Conservation (phyloP, 495 filamentous ascomycete species). For the Elasticomyces elasticus region DNA sequence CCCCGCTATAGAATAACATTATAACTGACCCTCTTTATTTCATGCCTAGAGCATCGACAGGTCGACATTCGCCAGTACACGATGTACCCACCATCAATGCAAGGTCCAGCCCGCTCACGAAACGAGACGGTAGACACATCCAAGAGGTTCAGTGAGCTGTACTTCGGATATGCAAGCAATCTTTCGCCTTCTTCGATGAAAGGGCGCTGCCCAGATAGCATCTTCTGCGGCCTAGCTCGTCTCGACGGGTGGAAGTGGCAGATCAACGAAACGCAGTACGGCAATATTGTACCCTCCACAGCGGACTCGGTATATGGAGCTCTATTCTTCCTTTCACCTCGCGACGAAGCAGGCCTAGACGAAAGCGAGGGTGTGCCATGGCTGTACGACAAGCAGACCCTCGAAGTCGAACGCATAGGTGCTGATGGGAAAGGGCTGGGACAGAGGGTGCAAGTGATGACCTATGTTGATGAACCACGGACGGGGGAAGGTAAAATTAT, state of each 20-base stretch:
- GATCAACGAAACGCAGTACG: conserved; percentile 4
- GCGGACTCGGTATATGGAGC: not conserved
- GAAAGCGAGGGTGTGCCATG: conserved; percentile 2
- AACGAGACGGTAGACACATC: conserved; percentile 2
- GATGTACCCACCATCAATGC: conserved; percentile 8
- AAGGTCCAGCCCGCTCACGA: not conserved
- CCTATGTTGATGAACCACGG: conserved; percentile 3
- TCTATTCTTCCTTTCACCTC: conserved; percentile 5
- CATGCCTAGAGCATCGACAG: too few relatives aligned
- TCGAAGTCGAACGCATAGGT: not conserved
- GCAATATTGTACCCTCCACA: conserved; percentile 5
- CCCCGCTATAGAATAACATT: too few relatives aligned
- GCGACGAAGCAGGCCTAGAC: conserved; percentile 4
- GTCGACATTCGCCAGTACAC: not conserved
- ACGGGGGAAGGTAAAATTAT: conserved; percentile 2
- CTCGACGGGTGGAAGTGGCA: conserved; percentile 3
- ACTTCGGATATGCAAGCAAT: conserved; percentile 8
- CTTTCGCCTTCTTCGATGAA: not conserved
- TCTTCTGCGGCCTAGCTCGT: conserved; percentile 5
- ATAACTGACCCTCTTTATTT: too few relatives aligned
- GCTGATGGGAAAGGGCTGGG: conserved; percentile 1
- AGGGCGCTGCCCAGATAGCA: conserved; percentile 4
- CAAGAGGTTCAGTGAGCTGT: not conserved
- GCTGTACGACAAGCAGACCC: conserved; percentile 7
- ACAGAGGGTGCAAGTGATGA: conserved; percentile 1